These are phyloP conservation scores for Nemania sp. DNA, from an alignment of 2,329 filamentous ascomycete genomes.

Conservation along the genomic window DNA sequence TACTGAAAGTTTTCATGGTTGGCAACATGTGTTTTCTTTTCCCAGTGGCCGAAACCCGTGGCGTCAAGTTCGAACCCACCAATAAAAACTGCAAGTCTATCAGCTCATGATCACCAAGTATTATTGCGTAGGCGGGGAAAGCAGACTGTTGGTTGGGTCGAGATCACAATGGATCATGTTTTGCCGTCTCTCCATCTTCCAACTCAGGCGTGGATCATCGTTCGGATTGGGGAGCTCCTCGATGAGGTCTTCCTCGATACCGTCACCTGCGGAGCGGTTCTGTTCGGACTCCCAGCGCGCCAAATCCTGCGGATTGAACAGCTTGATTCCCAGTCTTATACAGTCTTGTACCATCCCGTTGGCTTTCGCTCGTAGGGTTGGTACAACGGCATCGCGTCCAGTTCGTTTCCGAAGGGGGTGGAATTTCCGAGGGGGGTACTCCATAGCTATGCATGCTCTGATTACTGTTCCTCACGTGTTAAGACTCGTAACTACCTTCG, in stretches of 20 bases:
- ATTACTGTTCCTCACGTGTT: constrained; percentile 27
- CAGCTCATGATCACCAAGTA: not conserved
- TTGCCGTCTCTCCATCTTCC: constrained; percentile 28
- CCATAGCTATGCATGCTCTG: constrained; percentile 30
- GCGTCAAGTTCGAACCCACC: constrained; percentile 19
- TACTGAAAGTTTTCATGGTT: not conserved
- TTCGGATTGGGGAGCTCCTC: constrained; percentile 23
- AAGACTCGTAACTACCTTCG: not conserved
- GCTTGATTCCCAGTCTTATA: constrained; percentile 1
- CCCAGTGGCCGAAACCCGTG: not conserved
- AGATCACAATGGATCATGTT: constrained; percentile 36
- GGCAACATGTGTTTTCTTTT: not conserved
- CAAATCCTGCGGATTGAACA: not conserved
- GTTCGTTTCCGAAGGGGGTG: constrained; percentile 20
- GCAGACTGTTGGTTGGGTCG: constrained; percentile 34
- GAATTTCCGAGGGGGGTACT: constrained; percentile 34
- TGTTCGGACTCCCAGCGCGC: not conserved
- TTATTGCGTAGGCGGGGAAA: not conserved
- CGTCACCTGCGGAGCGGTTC: too few relatives aligned
- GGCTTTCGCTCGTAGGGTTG: not conserved
- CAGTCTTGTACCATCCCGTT: constrained; percentile 8
- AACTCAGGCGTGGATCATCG: not conserved
- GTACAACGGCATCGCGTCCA: too few relatives aligned
- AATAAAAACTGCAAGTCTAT: constrained; percentile 29
- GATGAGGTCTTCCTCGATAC: constrained; percentile 24